A percentile compares a stretch with the other conserved stretches of the same genome.
Conservation (phyloP, 1,139 yeast species). For the Suhomyces taliae region DNA sequence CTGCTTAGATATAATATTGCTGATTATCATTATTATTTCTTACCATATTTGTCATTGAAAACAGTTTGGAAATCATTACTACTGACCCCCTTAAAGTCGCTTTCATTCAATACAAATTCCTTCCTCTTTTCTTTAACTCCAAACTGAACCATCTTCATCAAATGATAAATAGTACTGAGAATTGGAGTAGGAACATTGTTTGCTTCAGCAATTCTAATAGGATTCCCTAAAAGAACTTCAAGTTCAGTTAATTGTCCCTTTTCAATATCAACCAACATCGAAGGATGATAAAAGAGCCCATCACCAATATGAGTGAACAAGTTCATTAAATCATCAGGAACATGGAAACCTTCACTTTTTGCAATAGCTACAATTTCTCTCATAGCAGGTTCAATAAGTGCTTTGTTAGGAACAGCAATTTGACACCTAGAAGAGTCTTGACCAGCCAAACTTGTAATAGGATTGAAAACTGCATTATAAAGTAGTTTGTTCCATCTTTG, state of each 20-base stretch:
- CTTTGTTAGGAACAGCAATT: slow-evolving; percentile 51
- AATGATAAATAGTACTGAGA: slow-evolving; percentile 53
- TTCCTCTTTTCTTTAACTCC: slow-evolving; percentile 57
- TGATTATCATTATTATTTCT: background rate
- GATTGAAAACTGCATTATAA: slow-evolving; percentile 68
- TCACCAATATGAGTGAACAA: slow-evolving; percentile 59
- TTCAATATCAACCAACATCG: slow-evolving; percentile 72
- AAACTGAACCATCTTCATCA: slow-evolving; percentile 61
- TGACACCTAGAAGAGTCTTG: slow-evolving; percentile 60
- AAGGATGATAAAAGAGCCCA: slow-evolving; percentile 65
- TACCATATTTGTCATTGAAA: slow-evolving; percentile 16
- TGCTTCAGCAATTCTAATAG: slow-evolving; percentile 57
- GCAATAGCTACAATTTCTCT: slow-evolving; percentile 63
- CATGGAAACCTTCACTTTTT: slow-evolving; percentile 56
- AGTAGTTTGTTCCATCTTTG: slow-evolving; percentile 73
- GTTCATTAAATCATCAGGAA: slow-evolving; percentile 47
- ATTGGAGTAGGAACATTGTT: slow-evolving; percentile 60
- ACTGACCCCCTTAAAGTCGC: slow-evolving; percentile 25
- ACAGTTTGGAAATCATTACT: slow-evolving; percentile 31
- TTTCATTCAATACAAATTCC: slow-evolving; percentile 30
- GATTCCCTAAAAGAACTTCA: slow-evolving; percentile 72
- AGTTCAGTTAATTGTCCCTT: slow-evolving; percentile 71
- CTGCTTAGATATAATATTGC: background rate
- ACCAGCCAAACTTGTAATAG: slow-evolving; percentile 53
- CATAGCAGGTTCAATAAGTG: slow-evolving; percentile 62